Evolutionary conservation across 495 filamentous ascomycete species (phyloP).

Genomic region (Penicillium goetzii): DNA sequence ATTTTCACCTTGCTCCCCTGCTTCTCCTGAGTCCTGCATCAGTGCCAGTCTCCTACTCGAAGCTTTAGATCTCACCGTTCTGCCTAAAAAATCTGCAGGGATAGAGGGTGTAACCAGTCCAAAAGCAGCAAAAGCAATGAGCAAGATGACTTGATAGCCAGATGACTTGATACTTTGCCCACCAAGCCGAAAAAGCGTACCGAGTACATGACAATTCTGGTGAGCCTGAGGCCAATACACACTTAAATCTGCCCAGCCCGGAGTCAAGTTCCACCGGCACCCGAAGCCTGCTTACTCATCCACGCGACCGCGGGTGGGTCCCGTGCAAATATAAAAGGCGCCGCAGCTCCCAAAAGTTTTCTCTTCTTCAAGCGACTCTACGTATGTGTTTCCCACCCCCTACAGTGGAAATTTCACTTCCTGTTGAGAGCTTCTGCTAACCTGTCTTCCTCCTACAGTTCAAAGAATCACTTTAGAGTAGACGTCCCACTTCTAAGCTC

Average conservation of each 20-base stretch:
- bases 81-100: no score
- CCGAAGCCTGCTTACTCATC: not conserved
- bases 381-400: slow-evolving; percentile 54
- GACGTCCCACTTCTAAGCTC: slow-evolving; percentile 76
- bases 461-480: slow-evolving; percentile 94
- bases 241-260: not conserved
- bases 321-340: slow-evolving; percentile 31
- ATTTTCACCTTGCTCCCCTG: no score
- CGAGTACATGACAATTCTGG: no score
- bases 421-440: slow-evolving; percentile 30
- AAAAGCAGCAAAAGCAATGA: no score
- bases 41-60: no score
- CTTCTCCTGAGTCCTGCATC: no score
- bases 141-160: no score
- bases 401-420: slow-evolving; percentile 3
- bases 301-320: not conserved
- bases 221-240: no score
- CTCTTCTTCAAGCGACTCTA: slow-evolving; percentile 65
- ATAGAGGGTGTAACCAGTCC: no score
- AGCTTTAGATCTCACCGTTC: no score
- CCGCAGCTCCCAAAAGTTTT: slow-evolving; percentile 24
- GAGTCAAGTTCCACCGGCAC: slow-evolving; percentile 3
- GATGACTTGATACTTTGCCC: no score
- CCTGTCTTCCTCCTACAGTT: slow-evolving; percentile 49
- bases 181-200: no score